Percentiles rank a stretch among this genome's conserved stretches.
phyloP scores from a whole-genome alignment of 2,329 filamentous ascomycete genomes.

The Talaromyces sp. region DNA sequence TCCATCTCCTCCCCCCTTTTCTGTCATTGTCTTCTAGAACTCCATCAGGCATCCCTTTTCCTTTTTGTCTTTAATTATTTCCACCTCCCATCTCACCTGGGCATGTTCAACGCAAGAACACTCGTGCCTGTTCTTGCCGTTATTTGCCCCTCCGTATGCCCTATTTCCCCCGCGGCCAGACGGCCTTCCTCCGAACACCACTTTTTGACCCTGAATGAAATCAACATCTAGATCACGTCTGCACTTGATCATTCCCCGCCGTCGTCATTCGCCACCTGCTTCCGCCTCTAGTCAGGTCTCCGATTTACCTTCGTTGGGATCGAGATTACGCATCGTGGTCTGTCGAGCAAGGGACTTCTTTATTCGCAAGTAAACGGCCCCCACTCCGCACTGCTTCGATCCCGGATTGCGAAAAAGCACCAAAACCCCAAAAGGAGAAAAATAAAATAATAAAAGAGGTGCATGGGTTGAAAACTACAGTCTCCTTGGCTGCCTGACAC shows the following conservation, averaged over 20 bases:
- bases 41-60: background rate
- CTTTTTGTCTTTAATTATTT: background rate
- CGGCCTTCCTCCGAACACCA: constrained; percentile 26
- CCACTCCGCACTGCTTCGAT: constrained; percentile 9
- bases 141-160: constrained; percentile 10
- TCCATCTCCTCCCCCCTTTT: background rate
- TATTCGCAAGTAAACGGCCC: constrained; percentile 25
- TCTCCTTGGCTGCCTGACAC: background rate
- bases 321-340: constrained; percentile 25
- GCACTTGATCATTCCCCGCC: constrained; percentile 1
- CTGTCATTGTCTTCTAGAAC: background rate
- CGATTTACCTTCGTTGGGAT: constrained; percentile 18
- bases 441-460: background rate
- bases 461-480: background rate
- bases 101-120: background rate
- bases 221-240: constrained; percentile 10
- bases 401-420: background rate
- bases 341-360: constrained; percentile 31
- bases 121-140: background rate
- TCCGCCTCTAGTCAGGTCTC: constrained; percentile 6
- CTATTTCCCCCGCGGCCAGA: constrained; percentile 19
- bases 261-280: constrained; percentile 13
- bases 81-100: background rate
- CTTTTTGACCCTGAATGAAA: constrained; percentile 26
- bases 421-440: background rate